Evolutionary conservation across 2,329 filamentous ascomycete genomes (phyloP).

Genomic region (Aschersonia sp.): DNA sequence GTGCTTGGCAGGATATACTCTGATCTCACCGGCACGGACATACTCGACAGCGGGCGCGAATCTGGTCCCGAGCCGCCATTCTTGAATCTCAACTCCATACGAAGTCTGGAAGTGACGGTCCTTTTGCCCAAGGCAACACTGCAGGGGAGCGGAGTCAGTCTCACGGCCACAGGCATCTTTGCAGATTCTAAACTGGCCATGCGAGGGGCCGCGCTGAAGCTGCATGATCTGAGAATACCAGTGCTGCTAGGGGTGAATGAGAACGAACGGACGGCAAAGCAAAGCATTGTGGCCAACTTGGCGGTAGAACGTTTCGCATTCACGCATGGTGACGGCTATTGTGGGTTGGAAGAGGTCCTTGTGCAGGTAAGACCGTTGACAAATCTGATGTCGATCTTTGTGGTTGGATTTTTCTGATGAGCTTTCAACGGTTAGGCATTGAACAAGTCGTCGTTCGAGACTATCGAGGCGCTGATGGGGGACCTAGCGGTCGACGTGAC

Average conservation of each 20-base stretch:
- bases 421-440: slow-evolving; percentile 25
- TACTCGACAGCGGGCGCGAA: slow-evolving; percentile 3
- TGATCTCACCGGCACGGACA: slow-evolving; percentile 13
- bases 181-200: slow-evolving; percentile 7
- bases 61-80: slow-evolving; percentile 10
- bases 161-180: slow-evolving; percentile 31
- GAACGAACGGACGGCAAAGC: slow-evolving; percentile 53
- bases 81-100: slow-evolving; percentile 19
- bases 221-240: slow-evolving; percentile 47
- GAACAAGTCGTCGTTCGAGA: slow-evolving; percentile 42
- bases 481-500: slow-evolving; percentile 31
- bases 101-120: slow-evolving; percentile 36
- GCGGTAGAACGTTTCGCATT: slow-evolving; percentile 38
- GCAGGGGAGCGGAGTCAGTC: slow-evolving; percentile 43
- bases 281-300: slow-evolving; percentile 49
- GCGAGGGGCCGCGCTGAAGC: slow-evolving; percentile 23
- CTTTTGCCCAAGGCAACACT: slow-evolving; percentile 54
- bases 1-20: slow-evolving; percentile 18
- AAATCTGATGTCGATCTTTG: no score
- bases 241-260: slow-evolving; percentile 58
- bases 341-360: slow-evolving; percentile 41
- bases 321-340: slow-evolving; percentile 32
- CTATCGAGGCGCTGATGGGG: slow-evolving; percentile 44
- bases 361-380: slow-evolving; percentile 32
- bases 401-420: not conserved